Evolutionary conservation across 805 yeast species (phyloP).

Genomic region (Barnettozyma siamensis): DNA sequence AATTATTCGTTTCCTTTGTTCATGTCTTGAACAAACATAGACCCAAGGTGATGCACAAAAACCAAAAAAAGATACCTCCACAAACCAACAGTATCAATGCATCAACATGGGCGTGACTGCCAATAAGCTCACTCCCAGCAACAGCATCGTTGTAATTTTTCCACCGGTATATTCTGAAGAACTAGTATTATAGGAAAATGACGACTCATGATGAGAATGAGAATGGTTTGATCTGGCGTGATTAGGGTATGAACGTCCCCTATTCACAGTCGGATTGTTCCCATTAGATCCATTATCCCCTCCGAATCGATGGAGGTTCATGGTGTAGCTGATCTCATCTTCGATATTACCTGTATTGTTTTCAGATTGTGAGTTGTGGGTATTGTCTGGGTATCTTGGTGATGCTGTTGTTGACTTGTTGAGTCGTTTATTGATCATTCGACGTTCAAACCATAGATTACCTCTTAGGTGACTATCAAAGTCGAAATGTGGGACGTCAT

Average conservation of each 20-base stretch:
- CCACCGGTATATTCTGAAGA: slow-evolving; percentile 3
- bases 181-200: slow-evolving; percentile 2
- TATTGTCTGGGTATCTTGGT: no score
- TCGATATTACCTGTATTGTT: slow-evolving; percentile 11
- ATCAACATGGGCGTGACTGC: slow-evolving; percentile 3
- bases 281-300: slow-evolving; percentile 10
- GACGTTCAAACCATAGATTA: slow-evolving; percentile 39
- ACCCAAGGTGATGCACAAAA: no score
- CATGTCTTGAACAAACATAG: no score
- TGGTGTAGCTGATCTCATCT: slow-evolving; percentile 19
- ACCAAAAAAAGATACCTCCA: no score
- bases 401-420: slow-evolving; percentile 9
- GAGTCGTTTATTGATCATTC: slow-evolving; percentile 24
- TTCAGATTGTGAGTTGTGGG: no score
- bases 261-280: neutral
- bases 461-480: slow-evolving; percentile 47
- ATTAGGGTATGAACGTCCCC: neutral
- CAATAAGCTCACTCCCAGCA: slow-evolving; percentile 12
- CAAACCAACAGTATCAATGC: neutral
- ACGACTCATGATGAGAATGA: neutral
- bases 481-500: slow-evolving; percentile 62
- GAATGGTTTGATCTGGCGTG: neutral
- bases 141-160: slow-evolving; percentile 7
- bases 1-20: no score
- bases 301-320: slow-evolving; percentile 22